A percentile compares a stretch with the other conserved stretches of the same genome.
These are phyloP conservation scores for Rhynchospora pubera DNA, from an alignment of 176 grass and related monocot species.

Conservation along the genomic window DNA sequence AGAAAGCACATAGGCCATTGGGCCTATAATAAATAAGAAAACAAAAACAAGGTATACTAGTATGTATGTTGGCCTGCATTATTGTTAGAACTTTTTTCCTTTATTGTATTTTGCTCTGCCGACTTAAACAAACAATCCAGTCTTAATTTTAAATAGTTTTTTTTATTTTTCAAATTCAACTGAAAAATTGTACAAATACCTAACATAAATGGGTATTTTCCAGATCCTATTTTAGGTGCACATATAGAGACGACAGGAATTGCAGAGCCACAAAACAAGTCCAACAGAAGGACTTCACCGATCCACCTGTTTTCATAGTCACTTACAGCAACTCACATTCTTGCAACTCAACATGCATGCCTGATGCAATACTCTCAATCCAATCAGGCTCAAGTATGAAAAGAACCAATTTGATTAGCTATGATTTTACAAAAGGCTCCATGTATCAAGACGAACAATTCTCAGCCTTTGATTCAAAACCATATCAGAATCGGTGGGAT, in stretches of 20 bases:
- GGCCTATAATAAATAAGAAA: too few species aligned
- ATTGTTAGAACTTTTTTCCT: too few species aligned
- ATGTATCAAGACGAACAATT: not conserved
- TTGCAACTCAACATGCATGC: constrained; percentile 12
- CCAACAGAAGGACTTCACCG: constrained; percentile 16
- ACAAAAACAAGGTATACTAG: too few species aligned
- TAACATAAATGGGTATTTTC: not conserved
- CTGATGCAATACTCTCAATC: not conserved
- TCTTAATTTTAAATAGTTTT: not conserved
- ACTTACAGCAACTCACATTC: constrained; percentile 21
- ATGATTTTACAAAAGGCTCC: not conserved
- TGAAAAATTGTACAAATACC: not conserved
- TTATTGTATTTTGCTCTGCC: too few species aligned
- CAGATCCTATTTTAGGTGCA: constrained; percentile 35
- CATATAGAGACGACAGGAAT: constrained; percentile 24
- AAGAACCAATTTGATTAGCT: not conserved
- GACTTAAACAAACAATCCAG: too few species aligned
- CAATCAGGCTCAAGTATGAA: not conserved
- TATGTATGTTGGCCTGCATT: too few species aligned
- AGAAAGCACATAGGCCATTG: too few species aligned
- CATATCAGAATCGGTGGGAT: not conserved
- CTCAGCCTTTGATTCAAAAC: not conserved
- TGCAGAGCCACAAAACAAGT: constrained; percentile 33
- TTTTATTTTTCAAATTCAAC: not conserved
- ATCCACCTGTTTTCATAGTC: constrained; percentile 26